Percentiles rank a stretch among this genome's conserved stretches.
Evolutionary conservation across 495 filamentous ascomycete species (phyloP).

Genomic region (Polyplosphaeria fusca): DNA sequence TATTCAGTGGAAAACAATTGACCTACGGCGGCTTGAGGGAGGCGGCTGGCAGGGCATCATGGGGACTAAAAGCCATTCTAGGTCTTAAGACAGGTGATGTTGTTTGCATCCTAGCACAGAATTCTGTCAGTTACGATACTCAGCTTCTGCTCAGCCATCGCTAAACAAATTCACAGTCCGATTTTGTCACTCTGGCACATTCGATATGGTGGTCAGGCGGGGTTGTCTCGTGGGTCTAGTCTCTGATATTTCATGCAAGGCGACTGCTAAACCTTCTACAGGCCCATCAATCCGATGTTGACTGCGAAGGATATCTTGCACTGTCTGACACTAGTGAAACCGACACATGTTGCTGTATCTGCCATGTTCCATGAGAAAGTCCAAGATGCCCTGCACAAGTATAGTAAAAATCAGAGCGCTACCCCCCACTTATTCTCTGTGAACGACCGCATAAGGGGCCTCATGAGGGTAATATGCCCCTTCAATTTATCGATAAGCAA

Average conservation of each 20-base stretch:
- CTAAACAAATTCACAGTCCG: too few species aligned
- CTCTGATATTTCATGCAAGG: background rate
- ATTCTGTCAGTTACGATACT: slow-evolving; percentile 6
- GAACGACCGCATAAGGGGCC: slow-evolving; percentile 2
- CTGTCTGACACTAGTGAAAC: slow-evolving; percentile 11
- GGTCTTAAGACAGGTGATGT: slow-evolving; percentile 7
- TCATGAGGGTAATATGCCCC: slow-evolving; percentile 7
- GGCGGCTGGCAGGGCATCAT: slow-evolving; percentile 7
- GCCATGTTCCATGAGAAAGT: slow-evolving; percentile 7
- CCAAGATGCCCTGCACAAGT: background rate
- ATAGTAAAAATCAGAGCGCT: background rate
- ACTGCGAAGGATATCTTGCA: slow-evolving; percentile 18
- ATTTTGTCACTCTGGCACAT: slow-evolving; percentile 17
- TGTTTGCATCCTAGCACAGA: slow-evolving; percentile 15
- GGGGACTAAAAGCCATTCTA: slow-evolving; percentile 11
- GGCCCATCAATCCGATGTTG: slow-evolving; percentile 19
- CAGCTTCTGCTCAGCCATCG: too few species aligned
- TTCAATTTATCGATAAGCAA: background rate
- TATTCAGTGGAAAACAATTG: slow-evolving; percentile 5
- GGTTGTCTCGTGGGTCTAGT: slow-evolving; percentile 11
- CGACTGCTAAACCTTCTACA: background rate
- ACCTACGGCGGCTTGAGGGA: slow-evolving; percentile 22
- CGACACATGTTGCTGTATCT: slow-evolving; percentile 6
- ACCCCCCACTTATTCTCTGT: background rate
- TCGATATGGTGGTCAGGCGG: slow-evolving; percentile 16